phyloP scores from a whole-genome alignment of 768 basidiomycete genomes.

The Termitomyces sp. region DNA sequence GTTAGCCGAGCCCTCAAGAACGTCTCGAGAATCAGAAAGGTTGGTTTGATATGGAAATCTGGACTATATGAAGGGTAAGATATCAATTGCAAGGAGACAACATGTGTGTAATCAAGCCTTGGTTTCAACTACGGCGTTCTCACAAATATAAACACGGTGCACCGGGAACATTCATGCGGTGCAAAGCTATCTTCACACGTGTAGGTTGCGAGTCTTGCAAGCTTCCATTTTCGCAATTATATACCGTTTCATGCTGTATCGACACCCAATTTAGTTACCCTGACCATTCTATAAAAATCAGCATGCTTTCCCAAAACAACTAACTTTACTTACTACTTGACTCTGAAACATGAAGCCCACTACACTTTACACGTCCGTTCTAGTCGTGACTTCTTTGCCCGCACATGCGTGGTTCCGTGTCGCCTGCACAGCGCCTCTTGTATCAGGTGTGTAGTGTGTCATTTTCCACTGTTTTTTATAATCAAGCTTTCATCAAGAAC shows the following conservation, averaged over 20 bases:
- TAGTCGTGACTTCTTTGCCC: conserved; percentile 12
- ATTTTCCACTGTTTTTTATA: background rate
- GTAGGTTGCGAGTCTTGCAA: background rate
- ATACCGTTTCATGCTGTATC: background rate
- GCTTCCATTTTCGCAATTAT: background rate
- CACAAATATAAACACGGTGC: no score
- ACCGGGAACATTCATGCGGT: no score
- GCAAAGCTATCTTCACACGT: background rate
- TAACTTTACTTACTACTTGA: background rate
- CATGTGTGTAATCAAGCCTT: background rate
- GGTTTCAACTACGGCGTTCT: background rate
- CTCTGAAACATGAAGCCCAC: conserved; percentile 8
- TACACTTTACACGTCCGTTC: conserved; percentile 8
- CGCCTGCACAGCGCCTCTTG: conserved; percentile 32
- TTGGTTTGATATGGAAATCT: background rate
- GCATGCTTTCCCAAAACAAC: background rate
- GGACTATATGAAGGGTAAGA: background rate
- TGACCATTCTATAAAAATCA: conserved; percentile 4
- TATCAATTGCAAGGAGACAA: background rate
- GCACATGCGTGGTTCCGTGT: conserved; percentile 35
- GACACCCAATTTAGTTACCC: no score
- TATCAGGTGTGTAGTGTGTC: conserved; percentile 26
- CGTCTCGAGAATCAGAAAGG: no score
- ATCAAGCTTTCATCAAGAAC: conserved; percentile 15
- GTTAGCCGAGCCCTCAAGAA: background rate